Percentiles rank a stretch among this genome's conserved stretches.
Evolutionary conservation across 2,329 filamentous ascomycete genomes (phyloP).

Genomic region (Periconia macrospinosa): DNA sequence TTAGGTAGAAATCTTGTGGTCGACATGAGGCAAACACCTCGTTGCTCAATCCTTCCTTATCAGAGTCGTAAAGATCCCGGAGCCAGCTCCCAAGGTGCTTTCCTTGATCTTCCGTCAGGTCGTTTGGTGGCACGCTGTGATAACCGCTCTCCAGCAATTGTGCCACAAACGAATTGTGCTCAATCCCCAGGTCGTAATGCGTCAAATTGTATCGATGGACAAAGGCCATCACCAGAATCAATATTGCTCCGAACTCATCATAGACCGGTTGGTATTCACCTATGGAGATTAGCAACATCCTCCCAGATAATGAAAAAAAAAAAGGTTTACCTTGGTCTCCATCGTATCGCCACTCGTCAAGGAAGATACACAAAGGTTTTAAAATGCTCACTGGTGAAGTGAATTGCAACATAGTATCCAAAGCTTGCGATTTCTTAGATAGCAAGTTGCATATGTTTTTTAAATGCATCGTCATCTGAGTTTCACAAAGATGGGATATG

Average conservation of each 20-base stretch:
- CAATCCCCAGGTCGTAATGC: constrained; percentile 65
- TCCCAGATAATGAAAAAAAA: neutral
- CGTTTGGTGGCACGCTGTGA: constrained; percentile 58
- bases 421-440: constrained; percentile 69
- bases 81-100: constrained; percentile 74
- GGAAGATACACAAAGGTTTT: constrained; percentile 71
- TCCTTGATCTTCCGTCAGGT: constrained; percentile 67
- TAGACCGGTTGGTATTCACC: constrained; percentile 83
- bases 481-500: constrained; percentile 68
- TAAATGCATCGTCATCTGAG: constrained; percentile 78
- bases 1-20: constrained; percentile 78
- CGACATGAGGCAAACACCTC: constrained; percentile 81
- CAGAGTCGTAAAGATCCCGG: constrained; percentile 69
- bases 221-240: constrained; percentile 73
- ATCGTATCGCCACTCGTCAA: constrained; percentile 80
- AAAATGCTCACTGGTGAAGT: constrained; percentile 70
- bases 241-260: constrained; percentile 78
- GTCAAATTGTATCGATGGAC: constrained; percentile 74
- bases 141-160: constrained; percentile 65
- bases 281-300: constrained; percentile 24
- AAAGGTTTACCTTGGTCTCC: constrained; percentile 65
- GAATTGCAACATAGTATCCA: constrained; percentile 78
- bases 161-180: constrained; percentile 68
- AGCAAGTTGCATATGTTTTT: constrained; percentile 73
- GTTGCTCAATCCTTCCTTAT: constrained; percentile 72